Evolutionary conservation across 805 yeast species (phyloP).

Genomic region (Barnettozyma wickerhamii): DNA sequence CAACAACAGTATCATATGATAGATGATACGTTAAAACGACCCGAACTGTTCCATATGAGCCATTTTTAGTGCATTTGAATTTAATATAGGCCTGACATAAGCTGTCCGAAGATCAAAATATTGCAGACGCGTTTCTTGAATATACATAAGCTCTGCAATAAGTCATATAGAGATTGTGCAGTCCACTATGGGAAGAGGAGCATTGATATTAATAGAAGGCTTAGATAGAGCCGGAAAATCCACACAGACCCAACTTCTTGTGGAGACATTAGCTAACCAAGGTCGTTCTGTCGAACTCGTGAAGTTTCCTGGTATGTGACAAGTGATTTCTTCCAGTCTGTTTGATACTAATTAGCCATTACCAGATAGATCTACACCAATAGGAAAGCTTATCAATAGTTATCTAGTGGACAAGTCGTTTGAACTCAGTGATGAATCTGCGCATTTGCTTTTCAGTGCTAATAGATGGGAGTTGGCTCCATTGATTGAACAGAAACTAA

Average conservation of each 20-base stretch:
- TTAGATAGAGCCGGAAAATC: conserved; percentile 93
- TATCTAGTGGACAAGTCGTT: conserved; percentile 55
- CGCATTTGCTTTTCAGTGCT: conserved; percentile 86
- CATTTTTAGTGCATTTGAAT: no score
- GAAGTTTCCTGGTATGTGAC: conserved; percentile 69
- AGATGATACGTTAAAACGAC: no score
- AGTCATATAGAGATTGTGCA: no score
- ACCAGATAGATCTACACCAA: conserved; percentile 67
- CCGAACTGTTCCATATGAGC: no score
- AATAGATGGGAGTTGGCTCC: conserved; percentile 85
- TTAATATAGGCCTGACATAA: not conserved
- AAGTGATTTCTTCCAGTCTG: no score
- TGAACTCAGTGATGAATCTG: conserved; percentile 65
- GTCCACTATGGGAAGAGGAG: conserved; percentile 46
- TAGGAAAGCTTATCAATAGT: conserved; percentile 73
- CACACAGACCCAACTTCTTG: conserved; percentile 59
- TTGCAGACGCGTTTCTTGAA: not conserved
- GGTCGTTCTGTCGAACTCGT: conserved; percentile 42
- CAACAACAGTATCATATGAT: no score
- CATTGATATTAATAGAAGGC: conserved; percentile 82
- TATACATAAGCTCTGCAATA: no score
- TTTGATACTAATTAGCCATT: no score
- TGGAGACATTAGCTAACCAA: conserved; percentile 25
- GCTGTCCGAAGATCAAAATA: not conserved
- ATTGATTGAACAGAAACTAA: conserved; percentile 40